phyloP scores from a whole-genome alignment of 2,329 filamentous ascomycete species.

The Fusarium algeriense region DNA sequence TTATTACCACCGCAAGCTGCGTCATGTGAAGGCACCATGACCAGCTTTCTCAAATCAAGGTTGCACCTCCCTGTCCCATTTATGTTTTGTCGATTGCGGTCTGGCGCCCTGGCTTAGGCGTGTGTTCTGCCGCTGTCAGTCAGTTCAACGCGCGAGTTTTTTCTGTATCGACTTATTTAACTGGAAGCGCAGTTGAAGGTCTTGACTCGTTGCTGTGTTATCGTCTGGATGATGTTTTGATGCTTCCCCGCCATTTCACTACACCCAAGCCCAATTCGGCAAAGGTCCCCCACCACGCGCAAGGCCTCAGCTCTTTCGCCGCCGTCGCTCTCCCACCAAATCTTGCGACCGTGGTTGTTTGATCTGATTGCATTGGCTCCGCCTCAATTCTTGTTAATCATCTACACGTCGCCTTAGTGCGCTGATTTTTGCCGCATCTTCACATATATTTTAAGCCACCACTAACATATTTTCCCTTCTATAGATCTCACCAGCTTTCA shows the following conservation, averaged over 20 bases:
- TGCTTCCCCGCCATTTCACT: conserved; percentile 49
- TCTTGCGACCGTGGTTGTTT: conserved; percentile 44
- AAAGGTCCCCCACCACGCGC: conserved; percentile 47
- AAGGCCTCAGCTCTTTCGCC: conserved; percentile 43
- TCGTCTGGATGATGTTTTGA: conserved; percentile 44
- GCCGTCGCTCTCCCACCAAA: conserved; percentile 41
- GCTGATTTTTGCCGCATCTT: conserved; percentile 26
- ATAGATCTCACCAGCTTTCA: conserved; percentile 67
- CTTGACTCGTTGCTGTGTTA: conserved; percentile 37
- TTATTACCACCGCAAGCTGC: conserved; percentile 46
- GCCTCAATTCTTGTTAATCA: conserved; percentile 34
- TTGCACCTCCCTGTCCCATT: conserved; percentile 44
- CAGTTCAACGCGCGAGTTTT: conserved; percentile 11
- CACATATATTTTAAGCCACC: conserved; percentile 26
- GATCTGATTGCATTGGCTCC: conserved; percentile 40
- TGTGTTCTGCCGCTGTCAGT: conserved; percentile 7
- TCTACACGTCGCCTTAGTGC: conserved; percentile 17
- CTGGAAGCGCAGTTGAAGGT: conserved; percentile 10
- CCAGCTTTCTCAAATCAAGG: conserved; percentile 60
- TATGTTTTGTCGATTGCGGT: conserved; percentile 13
- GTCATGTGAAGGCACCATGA: conserved; percentile 54
- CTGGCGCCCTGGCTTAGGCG: conserved; percentile 2
- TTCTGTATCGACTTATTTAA: not conserved
- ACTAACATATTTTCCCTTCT: conserved; percentile 23
- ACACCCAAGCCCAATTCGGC: conserved; percentile 47